Conservation (phyloP, 306 rosid species). For the Carpinus fangiana region DNA sequence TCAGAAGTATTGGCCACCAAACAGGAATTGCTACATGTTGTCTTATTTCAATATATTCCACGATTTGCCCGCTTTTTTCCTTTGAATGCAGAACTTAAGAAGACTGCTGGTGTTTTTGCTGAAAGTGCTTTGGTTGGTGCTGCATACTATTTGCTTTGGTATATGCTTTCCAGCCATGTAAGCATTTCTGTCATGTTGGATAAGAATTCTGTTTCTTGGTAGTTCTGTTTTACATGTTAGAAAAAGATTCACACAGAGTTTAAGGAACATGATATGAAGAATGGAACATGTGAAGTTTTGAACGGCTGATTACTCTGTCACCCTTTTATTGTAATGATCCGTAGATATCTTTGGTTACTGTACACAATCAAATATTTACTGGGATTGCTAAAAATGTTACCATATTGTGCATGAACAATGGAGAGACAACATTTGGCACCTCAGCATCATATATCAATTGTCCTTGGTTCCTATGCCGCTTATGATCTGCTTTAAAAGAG, state of each 20-base stretch:
- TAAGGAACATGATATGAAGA: background rate
- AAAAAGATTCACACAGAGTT: no score
- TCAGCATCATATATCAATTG: no score
- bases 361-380: background rate
- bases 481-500: background rate
- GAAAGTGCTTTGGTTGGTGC: constrained; percentile 87
- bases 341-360: background rate
- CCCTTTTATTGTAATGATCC: background rate
- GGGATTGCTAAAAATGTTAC: background rate
- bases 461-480: no score
- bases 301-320: background rate
- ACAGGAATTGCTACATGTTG: constrained; percentile 54
- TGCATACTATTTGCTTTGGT: constrained; percentile 79
- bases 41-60: constrained; percentile 67
- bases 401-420: background rate
- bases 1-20: constrained; percentile 68
- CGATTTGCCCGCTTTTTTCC: constrained; percentile 78
- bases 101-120: constrained; percentile 82
- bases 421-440: no score
- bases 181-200: constrained; percentile 25
- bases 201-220: constrained; percentile 5
- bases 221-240: constrained; percentile 5
- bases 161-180: constrained; percentile 89
- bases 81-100: constrained; percentile 78
- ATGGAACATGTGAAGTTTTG: background rate